Base-by-base conservation (phyloP, 306 rosid species). In the Cicer cuneatum region DNA sequence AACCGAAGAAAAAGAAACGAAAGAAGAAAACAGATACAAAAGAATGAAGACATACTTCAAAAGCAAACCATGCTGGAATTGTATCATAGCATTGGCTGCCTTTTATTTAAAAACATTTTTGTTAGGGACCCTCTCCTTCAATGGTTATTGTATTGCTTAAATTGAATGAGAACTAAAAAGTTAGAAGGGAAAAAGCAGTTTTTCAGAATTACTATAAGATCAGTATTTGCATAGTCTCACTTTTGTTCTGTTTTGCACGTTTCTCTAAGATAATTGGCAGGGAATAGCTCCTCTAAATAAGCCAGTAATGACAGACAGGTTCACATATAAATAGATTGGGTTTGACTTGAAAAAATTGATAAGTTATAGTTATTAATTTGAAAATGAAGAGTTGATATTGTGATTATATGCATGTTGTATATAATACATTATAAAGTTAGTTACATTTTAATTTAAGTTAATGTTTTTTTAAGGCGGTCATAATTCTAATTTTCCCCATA, bases 1-100 rank as follows among this genome's bases (percentile, higher is more conserved):
- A 89, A 76, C 78, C 79, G 78, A 94, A 94, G 80, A 93, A 83
- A 80, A 84, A 75, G 74, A 94, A 90, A 83, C 84, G 87, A 69
- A 94, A 82, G 86, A 86, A 79, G 4, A 92, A 71, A 2, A 79
- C 90, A 85, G 96, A 87, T 86, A 79, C 76, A 40, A 16, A 87
- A 65, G 80, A 79, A 73, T 58, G 85, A 83, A 73, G 82, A 54
- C 7, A 19, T 72, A 74, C 40, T 73, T 43, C 65, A 46, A 69
- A 82, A 63, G 76, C 10, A 8, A 69, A 53, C 66, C 35, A 64
- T 7, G 40, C 66, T 6, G 63, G 65, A 73, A 69, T 37, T 48
- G 76, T 24, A 66, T 69, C 73, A 29, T 80, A 87, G 85, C 62
- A 63, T 48, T 48, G 42, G 39, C 56, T 53, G 24, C 79, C 61